Evolutionary conservation across 768 basidiomycete genomes (phyloP).

Genomic region (Naganishia kalamii): DNA sequence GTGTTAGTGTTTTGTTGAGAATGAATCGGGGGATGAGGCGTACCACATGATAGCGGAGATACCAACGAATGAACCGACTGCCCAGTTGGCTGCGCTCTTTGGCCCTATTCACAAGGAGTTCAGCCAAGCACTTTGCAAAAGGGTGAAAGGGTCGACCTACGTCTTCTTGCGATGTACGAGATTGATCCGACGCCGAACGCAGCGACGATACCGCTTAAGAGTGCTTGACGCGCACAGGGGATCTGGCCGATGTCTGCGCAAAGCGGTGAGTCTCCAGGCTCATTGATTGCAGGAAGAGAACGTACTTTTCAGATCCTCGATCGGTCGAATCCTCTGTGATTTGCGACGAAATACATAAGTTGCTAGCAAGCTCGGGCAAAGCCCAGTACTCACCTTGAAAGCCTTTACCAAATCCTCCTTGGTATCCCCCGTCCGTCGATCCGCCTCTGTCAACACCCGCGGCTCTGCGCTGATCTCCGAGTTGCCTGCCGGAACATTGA

Average conservation of each 20-base stretch:
- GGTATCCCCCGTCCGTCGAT: slow-evolving; percentile 33
- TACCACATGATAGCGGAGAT: slow-evolving; percentile 39
- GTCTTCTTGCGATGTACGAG: slow-evolving; percentile 34
- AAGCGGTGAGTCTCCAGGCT: background rate
- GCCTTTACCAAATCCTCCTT: slow-evolving; percentile 32
- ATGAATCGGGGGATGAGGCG: slow-evolving; percentile 2
- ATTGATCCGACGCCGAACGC: slow-evolving; percentile 41
- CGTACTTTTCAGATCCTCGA: slow-evolving; percentile 36
- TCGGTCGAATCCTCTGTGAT: slow-evolving; percentile 29
- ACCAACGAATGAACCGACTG: slow-evolving; percentile 37
- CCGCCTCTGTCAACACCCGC: slow-evolving; percentile 26
- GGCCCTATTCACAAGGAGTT: background rate
- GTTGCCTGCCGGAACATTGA: slow-evolving; percentile 41
- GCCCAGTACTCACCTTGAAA: slow-evolving; percentile 25
- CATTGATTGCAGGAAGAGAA: background rate
- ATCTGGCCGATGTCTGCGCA: slow-evolving; percentile 37
- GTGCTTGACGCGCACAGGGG: slow-evolving; percentile 39
- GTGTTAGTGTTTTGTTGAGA: background rate
- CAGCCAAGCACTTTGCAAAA: background rate
- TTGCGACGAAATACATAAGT: background rate
- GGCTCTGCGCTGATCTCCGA: slow-evolving; percentile 20
- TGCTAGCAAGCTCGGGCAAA: background rate
- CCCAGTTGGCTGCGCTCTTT: slow-evolving; percentile 36
- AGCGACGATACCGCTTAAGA: slow-evolving; percentile 43
- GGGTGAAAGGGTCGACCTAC: slow-evolving; percentile 23